Evolutionary conservation across 306 rosid genomes (phyloP), one percentile per base, ranked within the genome.

Genomic region (Cicer pinnatifidum): DNA sequence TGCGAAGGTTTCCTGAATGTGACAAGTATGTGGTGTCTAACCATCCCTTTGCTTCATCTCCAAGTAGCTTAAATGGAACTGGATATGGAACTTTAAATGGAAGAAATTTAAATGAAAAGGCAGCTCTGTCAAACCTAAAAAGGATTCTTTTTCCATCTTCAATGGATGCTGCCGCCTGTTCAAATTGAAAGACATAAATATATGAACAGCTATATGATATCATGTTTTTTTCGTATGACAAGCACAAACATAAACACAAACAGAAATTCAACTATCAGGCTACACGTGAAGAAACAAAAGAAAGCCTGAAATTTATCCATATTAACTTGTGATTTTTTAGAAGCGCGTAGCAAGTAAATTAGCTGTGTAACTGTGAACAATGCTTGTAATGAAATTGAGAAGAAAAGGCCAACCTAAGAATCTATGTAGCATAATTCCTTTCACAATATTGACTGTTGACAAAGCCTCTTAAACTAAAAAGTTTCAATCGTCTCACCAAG

Each of bases 31-130:
- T 91, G 78, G 96, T 94, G 77, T 94, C 97, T 79, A 94, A 87
- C 97, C 98, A 94, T 57, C 98, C 98, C 85, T 88, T 91, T 71
- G 96, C 96, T 86, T 93, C 98, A 67, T 93, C 96, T 80, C 98
- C 97, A 10, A 93, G 91, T 75, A 94, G 92, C 83, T 75, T 89
- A 80, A 94, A 94, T 50, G 98, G 98, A 69, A 94, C 96, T 23
- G 98, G 98, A 87, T 94, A 94, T n/a, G 98, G 98, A 73, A 94
- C 88, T 88, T 94, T 94, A 59, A 94, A 94, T n/a, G 98, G 97
- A 53, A 93, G 84, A 83, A 93, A 86, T 28, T 76, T 93, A 23
- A 93, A 81, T 52, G 90, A 82, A 87, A 93, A 93, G 2, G 97
- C 98, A 50, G 98, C 98, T 89, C 82, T 84, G 85, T 93, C 97